Base-by-base conservation (phyloP, 176 grass and related monocot genomes). In the Phoenix roebelenii region DNA sequence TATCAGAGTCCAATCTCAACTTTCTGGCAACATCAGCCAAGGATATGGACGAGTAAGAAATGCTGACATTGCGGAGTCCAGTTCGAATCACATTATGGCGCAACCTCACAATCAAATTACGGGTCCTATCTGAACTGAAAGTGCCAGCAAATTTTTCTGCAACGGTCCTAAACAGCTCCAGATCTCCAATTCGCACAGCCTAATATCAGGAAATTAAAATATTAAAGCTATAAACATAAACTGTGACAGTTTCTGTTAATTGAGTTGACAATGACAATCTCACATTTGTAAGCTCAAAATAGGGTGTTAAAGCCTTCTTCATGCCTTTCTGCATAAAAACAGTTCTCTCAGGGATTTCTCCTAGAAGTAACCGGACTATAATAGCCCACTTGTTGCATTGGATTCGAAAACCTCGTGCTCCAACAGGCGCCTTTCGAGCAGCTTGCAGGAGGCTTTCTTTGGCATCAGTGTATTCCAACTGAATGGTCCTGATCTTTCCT, bases 221-320 rank as follows among this genome's bases (percentile, higher is more conserved):
- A 22, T n/a, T 50, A 7, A 16, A 44, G 25, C 48, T 26, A 16
- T 59, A 69, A 14, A 50, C 15, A 15, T 2, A 7, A 44, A 44
- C 10, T 14, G 10, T 44, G 1, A 44, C 10, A 14, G 35, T 12
- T 44, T 44, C 9, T 44, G 35, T 44, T 44, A 44, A 9, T 44
- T 44, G 35, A 44, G 35, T 44, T 44, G 35, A 44, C 35, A 44
- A 44, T 44, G 16, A 22, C 23, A 4, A 52, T 50, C 52, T 73
- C 77, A 88, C 92, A 80, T 88, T 97, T 60, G 84, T 97, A 54
- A 97, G 92, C 50, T 91, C 83, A 66, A 96, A 90, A 65, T 97
- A 91, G 50, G 84, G 84, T 22, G 49, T 59, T 61, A 91, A 79
- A 72, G 87, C 87, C 0, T 54, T 78, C 70, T 91, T 88, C 92